Evolutionary conservation across 163 green algal species (phyloP), one percentile per base, ranked within the genome.

Genomic region (Scenedesmus sp.): DNA sequence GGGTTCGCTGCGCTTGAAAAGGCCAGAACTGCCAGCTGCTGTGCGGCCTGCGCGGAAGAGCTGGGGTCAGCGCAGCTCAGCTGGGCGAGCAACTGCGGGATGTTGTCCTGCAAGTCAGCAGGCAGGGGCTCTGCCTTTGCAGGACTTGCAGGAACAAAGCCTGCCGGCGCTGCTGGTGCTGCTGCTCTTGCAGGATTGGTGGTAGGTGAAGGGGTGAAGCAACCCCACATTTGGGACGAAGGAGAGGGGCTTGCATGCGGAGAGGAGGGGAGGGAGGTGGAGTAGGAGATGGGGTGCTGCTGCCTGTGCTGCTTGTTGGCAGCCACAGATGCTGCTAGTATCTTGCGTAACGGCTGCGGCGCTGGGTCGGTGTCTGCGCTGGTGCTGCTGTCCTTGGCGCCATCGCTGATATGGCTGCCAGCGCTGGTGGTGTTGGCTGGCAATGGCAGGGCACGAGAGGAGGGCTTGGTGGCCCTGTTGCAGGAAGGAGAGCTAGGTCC

Each of bases 11-110:
- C n/a, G 30, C 49, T 73, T n/a, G 46, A n/a, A 12, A 37, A 37
- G 24, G 46, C 59, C 81, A 86, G 35, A 2, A 44, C n/a, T 86
- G 81, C 81, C 81, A 86, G 37, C 30, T 86, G 44, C 22, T 37
- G 40, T 51, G 81, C 81, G 49, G 81, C 49, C 7, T 73, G 81
- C 40, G 44, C 81, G 49, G 61, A 26, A 9, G 30, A n/a, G 37
- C 61, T 59, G 37, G 44, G 2, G 40, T 49, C 81, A 33, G 46
- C 42, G 49, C 30, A 40, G 65, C 42, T 40, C 42, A 85, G 49
- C 49, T 42, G 24, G 30, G 24, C 24, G 33, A 85, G 43, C 26
- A 85, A 44, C 43, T 56, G 33, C 42, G 26, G 40, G 42, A 85
- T 59, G 42, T 42, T 40, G 42, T 65, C 40, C 7, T 85, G 30